Percentiles rank a stretch among this genome's conserved stretches.
Evolutionary conservation across 2,329 filamentous ascomycete genomes (phyloP).

Genomic region (Hypoxylon sp.): DNA sequence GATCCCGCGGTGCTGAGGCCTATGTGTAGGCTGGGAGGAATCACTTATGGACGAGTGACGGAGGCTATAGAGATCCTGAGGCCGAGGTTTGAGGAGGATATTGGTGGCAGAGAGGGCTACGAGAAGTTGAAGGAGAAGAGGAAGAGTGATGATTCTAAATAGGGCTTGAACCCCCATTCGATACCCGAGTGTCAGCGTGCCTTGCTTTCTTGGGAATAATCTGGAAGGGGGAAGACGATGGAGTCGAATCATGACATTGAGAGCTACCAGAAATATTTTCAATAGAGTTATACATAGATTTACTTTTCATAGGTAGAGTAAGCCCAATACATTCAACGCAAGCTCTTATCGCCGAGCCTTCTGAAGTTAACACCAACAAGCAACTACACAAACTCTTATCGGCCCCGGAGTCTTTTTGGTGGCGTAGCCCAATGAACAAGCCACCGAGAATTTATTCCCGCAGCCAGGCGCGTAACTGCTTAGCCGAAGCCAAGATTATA

Average conservation of each 20-base stretch:
- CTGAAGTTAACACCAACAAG: neutral
- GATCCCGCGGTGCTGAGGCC: slow-evolving; percentile 83
- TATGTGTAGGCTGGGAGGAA: slow-evolving; percentile 84
- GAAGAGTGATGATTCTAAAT: slow-evolving; percentile 31
- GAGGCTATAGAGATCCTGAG: slow-evolving; percentile 80
- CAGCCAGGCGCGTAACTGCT: neutral
- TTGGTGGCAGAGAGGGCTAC: slow-evolving; percentile 66
- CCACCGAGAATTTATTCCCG: neutral
- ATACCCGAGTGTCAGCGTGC: neutral
- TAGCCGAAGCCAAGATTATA: slow-evolving; percentile 20
- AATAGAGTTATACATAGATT: neutral
- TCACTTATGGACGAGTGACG: slow-evolving; percentile 81
- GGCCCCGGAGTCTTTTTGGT: neutral
- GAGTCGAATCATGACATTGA: neutral
- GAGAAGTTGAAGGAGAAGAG: slow-evolving; percentile 69
- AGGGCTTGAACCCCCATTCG: neutral
- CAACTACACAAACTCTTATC: neutral
- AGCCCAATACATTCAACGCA: neutral
- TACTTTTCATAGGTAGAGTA: neutral
- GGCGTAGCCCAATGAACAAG: neutral
- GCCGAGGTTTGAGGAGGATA: slow-evolving; percentile 69
- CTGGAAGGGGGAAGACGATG: neutral
- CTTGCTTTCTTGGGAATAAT: neutral
- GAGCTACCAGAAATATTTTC: neutral
- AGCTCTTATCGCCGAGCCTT: neutral